These are phyloP conservation scores for Alternaria ethzedia DNA, from an alignment of 2,329 filamentous ascomycete species.

Conservation along the genomic window DNA sequence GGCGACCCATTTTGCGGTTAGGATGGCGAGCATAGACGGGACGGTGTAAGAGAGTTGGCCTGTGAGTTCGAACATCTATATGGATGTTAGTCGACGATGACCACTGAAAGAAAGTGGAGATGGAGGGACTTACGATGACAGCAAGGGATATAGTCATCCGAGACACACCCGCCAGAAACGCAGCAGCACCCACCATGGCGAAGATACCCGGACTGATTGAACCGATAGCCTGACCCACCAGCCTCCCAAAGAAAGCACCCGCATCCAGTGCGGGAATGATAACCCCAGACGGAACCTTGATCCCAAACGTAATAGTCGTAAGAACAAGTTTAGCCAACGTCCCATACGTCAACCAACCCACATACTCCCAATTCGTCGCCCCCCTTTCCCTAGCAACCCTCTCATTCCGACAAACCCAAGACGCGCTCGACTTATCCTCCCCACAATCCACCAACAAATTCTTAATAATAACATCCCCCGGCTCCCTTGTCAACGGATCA, in stretches of 20 bases:
- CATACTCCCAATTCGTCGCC: conserved; percentile 49
- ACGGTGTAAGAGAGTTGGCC: conserved; percentile 65
- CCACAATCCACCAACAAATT: conserved; percentile 64
- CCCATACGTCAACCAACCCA: conserved; percentile 60
- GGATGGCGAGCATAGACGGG: conserved; percentile 65
- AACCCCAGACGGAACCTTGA: conserved; percentile 66
- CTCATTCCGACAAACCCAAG: conserved; percentile 62
- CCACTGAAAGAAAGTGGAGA: background rate
- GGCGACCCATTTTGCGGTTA: conserved; percentile 65
- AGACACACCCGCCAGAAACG: conserved; percentile 64
- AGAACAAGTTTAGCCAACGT: conserved; percentile 62
- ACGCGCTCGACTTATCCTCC: conserved; percentile 34
- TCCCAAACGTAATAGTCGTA: conserved; percentile 65
- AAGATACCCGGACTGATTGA: conserved; percentile 63
- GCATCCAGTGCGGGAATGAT: conserved; percentile 66
- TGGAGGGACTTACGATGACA: conserved; percentile 51
- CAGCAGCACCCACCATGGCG: conserved; percentile 66
- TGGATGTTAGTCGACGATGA: background rate
- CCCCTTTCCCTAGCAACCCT: conserved; percentile 3
- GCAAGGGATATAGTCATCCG: conserved; percentile 65
- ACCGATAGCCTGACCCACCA: conserved; percentile 56
- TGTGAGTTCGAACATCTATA: conserved; percentile 63
- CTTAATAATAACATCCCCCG: conserved; percentile 63
- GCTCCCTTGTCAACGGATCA: conserved; percentile 61
- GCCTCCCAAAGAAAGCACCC: conserved; percentile 64